Evolutionary conservation across 495 filamentous ascomycete genomes (phyloP).

Genomic region (Penicillium nucicola): DNA sequence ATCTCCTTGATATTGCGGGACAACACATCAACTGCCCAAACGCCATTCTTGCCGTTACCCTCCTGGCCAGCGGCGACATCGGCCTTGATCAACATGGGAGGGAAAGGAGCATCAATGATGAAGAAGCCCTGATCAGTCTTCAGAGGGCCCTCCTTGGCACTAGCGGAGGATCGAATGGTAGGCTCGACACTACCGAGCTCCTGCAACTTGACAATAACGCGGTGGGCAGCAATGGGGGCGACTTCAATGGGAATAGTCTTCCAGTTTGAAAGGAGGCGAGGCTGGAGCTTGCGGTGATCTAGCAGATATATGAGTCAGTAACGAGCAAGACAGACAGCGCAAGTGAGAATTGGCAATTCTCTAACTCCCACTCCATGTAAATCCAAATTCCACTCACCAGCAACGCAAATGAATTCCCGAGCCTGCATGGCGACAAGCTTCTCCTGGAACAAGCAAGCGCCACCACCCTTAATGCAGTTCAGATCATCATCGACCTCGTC

Average conservation of each 20-base stretch:
- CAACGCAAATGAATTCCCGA: slow-evolving; percentile 89
- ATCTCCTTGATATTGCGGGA: slow-evolving; percentile 72
- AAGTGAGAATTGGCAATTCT: neutral
- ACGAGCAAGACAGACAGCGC: neutral
- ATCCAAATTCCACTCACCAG: slow-evolving; percentile 68
- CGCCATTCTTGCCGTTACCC: slow-evolving; percentile 51
- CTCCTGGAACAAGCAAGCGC: slow-evolving; percentile 96
- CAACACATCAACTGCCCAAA: slow-evolving; percentile 77
- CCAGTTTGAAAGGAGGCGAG: slow-evolving; percentile 75
- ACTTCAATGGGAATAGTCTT: slow-evolving; percentile 90
- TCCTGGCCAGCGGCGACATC: slow-evolving; percentile 51
- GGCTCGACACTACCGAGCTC: slow-evolving; percentile 69
- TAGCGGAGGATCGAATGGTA: slow-evolving; percentile 61
- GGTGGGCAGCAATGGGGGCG: slow-evolving; percentile 71
- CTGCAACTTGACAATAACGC: slow-evolving; percentile 64
- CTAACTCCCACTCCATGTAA: neutral
- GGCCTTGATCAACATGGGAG: slow-evolving; percentile 57
- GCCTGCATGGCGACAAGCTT: slow-evolving; percentile 87
- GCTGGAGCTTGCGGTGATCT: slow-evolving; percentile 85
- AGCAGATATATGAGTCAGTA: slow-evolving; percentile 3
- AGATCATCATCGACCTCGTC: slow-evolving; percentile 95
- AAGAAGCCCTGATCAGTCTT: slow-evolving; percentile 94
- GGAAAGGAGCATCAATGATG: slow-evolving; percentile 89
- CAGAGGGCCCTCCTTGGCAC: slow-evolving; percentile 72
- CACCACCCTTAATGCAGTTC: slow-evolving; percentile 97